phyloP scores from a whole-genome alignment of 345 rosid genomes.

The Lenwebbia sp. region DNA sequence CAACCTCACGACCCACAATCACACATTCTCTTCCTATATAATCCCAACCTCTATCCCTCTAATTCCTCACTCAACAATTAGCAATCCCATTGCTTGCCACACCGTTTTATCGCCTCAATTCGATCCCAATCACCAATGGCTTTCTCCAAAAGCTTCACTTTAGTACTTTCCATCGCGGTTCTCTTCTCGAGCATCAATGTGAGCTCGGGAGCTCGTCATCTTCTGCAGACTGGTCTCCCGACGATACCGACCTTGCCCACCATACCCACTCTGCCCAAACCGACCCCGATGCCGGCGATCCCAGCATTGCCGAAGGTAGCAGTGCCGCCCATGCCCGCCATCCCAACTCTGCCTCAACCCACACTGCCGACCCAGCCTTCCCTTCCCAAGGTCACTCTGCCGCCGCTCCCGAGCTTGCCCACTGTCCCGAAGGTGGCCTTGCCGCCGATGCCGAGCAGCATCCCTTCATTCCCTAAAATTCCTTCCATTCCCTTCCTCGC shows the following conservation, averaged over 20 bases:
- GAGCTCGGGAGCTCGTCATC: slow-evolving; percentile 15
- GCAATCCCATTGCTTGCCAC: neutral
- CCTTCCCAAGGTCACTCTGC: slow-evolving; percentile 9
- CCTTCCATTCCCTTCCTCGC: slow-evolving; percentile 6
- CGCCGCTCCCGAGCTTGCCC: slow-evolving; percentile 11
- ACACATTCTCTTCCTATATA: neutral
- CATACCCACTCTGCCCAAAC: slow-evolving; percentile 4
- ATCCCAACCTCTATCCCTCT: neutral
- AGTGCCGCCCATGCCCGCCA: slow-evolving; percentile 4
- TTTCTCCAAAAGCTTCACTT: neutral
- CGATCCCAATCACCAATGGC: neutral
- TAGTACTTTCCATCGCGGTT: neutral
- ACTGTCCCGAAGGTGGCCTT: neutral
- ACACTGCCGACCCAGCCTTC: slow-evolving; percentile 8
- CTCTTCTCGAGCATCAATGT: slow-evolving; percentile 3
- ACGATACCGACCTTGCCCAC: slow-evolving; percentile 2
- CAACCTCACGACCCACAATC: neutral
- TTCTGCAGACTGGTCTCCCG: slow-evolving; percentile 10
- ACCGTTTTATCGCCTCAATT: neutral
- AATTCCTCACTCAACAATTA: neutral
- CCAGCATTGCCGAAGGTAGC: neutral
- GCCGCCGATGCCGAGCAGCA: neutral
- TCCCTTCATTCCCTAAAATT: neutral
- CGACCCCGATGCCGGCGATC: slow-evolving; percentile 4
- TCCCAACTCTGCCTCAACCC: slow-evolving; percentile 5